Evolutionary conservation across 2,329 filamentous ascomycete genomes (phyloP).

Genomic region (Leptographium lundbergii): DNA sequence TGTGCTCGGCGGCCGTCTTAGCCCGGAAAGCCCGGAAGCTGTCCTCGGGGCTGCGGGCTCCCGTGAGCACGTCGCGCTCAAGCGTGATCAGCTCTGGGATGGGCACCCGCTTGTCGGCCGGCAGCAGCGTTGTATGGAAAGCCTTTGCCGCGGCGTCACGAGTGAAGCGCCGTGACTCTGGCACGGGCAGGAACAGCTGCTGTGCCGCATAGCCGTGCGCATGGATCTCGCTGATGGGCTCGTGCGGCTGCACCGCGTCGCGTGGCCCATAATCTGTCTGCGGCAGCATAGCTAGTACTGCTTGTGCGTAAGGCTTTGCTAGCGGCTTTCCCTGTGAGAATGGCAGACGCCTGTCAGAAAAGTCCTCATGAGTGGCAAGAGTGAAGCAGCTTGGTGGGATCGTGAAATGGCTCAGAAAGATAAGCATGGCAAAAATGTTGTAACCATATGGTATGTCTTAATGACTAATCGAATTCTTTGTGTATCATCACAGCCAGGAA

Average conservation of each 20-base stretch:
- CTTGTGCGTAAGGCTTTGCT: slow-evolving; percentile 62
- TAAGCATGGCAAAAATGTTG: slow-evolving; percentile 36
- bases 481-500: slow-evolving; percentile 36
- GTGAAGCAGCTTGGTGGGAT: slow-evolving; percentile 1
- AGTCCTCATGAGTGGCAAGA: slow-evolving; percentile 4
- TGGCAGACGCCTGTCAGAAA: not conserved
- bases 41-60: slow-evolving; percentile 14
- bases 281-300: slow-evolving; percentile 71
- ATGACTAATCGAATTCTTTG: slow-evolving; percentile 97
- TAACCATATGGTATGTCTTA: slow-evolving; percentile 87
- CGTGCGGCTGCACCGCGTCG: slow-evolving; percentile 35
- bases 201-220: slow-evolving; percentile 49
- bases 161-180: slow-evolving; percentile 51
- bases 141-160: slow-evolving; percentile 53
- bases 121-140: slow-evolving; percentile 46
- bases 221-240: slow-evolving; percentile 52
- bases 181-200: slow-evolving; percentile 52
- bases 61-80: slow-evolving; percentile 33
- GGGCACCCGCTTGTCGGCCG: slow-evolving; percentile 47
- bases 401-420: slow-evolving; percentile 46
- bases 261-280: slow-evolving; percentile 43
- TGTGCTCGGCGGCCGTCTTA: slow-evolving; percentile 19
- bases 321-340: slow-evolving; percentile 55
- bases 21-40: slow-evolving; percentile 14
- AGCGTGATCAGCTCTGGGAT: slow-evolving; percentile 48